phyloP scores from a whole-genome alignment of 2,329 filamentous ascomycete species.

The Colletotrichum coccodes region DNA sequence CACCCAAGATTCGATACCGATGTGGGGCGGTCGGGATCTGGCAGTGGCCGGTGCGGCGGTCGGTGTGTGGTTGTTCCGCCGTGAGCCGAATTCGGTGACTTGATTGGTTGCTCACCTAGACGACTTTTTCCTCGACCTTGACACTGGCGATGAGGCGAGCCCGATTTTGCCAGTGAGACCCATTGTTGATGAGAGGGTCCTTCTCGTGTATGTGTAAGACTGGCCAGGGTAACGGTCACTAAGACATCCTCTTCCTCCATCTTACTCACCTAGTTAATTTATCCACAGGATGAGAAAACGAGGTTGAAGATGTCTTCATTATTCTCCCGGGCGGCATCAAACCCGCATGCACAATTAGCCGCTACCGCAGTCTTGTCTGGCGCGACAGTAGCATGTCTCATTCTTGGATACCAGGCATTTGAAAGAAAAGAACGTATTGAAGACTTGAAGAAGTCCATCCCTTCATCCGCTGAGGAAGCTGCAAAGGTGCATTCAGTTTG shows the following conservation, averaged over 20 bases:
- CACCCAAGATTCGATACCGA: background rate
- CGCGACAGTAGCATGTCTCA: slow-evolving; percentile 66
- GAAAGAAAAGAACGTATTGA: slow-evolving; percentile 63
- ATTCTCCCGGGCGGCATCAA: slow-evolving; percentile 54
- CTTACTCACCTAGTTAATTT: background rate
- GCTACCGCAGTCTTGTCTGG: slow-evolving; percentile 76
- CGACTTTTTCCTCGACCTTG: background rate
- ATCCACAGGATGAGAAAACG: slow-evolving; percentile 13
- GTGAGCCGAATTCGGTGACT: too few species aligned
- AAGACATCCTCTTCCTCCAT: background rate
- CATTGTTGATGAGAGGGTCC: background rate
- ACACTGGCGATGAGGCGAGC: background rate
- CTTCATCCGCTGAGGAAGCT: slow-evolving; percentile 47
- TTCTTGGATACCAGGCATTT: slow-evolving; percentile 71
- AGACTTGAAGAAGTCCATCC: slow-evolving; percentile 70
- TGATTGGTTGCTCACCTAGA: slow-evolving; percentile 21
- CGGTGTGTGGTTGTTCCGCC: slow-evolving; percentile 11
- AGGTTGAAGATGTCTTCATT: slow-evolving; percentile 52
- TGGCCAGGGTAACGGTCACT: background rate
- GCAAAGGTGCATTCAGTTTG: slow-evolving; percentile 38
- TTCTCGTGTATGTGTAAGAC: background rate
- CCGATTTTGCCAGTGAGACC: background rate
- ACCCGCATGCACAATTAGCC: slow-evolving; percentile 69
- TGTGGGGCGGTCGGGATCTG: background rate
- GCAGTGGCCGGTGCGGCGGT: background rate